These are phyloP conservation scores for Mycena maculata DNA, from an alignment of 768 basidiomycete species.

Conservation along the genomic window DNA sequence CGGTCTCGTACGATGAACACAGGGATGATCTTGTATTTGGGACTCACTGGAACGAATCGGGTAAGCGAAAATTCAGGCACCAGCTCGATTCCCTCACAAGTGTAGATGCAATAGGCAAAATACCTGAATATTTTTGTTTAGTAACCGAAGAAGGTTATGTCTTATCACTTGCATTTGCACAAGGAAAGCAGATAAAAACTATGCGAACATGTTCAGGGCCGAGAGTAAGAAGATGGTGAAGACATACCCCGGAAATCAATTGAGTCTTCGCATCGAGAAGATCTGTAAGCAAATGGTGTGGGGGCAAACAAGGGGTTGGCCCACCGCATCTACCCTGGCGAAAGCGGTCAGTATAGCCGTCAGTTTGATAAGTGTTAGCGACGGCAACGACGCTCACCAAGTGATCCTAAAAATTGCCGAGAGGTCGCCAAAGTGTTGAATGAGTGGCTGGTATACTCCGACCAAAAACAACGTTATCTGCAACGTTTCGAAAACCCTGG, in stretches of 20 bases:
- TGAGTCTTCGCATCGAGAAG: conserved; percentile 1
- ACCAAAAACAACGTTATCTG: conserved; percentile 35
- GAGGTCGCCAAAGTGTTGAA: conserved; percentile 37
- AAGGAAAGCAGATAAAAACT: conserved; percentile 38
- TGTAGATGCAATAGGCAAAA: conserved; percentile 36
- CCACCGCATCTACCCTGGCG: not conserved
- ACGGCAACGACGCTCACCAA: conserved; percentile 33
- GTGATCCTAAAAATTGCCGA: conserved; percentile 20
- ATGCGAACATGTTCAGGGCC: not conserved
- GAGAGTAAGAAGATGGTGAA: too few relatives aligned
- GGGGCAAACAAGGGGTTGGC: not conserved
- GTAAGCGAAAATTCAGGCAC: not conserved
- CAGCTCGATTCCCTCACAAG: conserved; percentile 5
- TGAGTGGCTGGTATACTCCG: conserved; percentile 34
- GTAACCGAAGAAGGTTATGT: not conserved
- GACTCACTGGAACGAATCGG: conserved; percentile 26
- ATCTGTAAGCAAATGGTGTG: not conserved
- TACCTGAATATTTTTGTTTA: conserved; percentile 30
- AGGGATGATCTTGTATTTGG: conserved; percentile 32
- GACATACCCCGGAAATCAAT: not conserved
- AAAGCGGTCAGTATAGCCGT: too few relatives aligned
- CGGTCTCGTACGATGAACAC: conserved; percentile 29
- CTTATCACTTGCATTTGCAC: conserved; percentile 40
- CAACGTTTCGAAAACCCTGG: conserved; percentile 35
- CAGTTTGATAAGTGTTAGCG: too few relatives aligned